Evolutionary conservation across 768 basidiomycete genomes (phyloP).

Genomic region (Lactifluus subvellereus): DNA sequence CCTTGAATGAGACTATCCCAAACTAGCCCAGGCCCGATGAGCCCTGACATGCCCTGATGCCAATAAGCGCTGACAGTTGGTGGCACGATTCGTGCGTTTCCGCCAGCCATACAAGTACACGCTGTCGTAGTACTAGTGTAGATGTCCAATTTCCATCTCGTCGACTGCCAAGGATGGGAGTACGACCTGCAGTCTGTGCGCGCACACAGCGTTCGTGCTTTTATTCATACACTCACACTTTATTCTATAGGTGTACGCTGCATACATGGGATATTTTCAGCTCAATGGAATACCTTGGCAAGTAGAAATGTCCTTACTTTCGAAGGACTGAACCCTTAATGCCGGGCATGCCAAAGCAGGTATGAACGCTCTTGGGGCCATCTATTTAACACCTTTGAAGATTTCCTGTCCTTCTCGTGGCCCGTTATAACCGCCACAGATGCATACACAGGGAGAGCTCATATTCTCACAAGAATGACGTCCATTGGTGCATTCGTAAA

Average conservation of each 20-base stretch:
- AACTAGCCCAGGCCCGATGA: neutral
- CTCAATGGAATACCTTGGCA: slow-evolving; percentile 63
- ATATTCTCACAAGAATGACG: slow-evolving; percentile 71
- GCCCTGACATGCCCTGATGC: neutral
- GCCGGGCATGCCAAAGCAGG: slow-evolving; percentile 38
- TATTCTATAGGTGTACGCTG: slow-evolving; percentile 50
- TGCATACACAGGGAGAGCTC: slow-evolving; percentile 60
- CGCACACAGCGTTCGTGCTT: slow-evolving; percentile 19
- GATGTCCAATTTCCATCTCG: slow-evolving; percentile 68
- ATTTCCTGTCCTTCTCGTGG: slow-evolving; percentile 79
- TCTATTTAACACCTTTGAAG: slow-evolving; percentile 71
- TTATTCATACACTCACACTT: neutral
- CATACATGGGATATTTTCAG: slow-evolving; percentile 77
- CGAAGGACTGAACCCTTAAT: neutral
- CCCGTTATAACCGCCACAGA: slow-evolving; percentile 76
- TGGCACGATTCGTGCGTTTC: neutral
- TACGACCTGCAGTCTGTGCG: slow-evolving; percentile 73
- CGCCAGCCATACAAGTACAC: neutral
- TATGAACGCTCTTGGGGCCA: slow-evolving; percentile 78
- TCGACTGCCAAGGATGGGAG: slow-evolving; percentile 74
- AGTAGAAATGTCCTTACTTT: slow-evolving; percentile 12
- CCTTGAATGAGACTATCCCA: neutral
- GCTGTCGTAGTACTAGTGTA: neutral
- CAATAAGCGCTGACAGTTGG: slow-evolving; percentile 9
- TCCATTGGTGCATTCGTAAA: slow-evolving; percentile 71